A percentile compares a stretch with the other conserved stretches of the same genome.
phyloP scores from a whole-genome alignment of 2,329 filamentous ascomycete genomes.

The Scytalidium lignicola region DNA sequence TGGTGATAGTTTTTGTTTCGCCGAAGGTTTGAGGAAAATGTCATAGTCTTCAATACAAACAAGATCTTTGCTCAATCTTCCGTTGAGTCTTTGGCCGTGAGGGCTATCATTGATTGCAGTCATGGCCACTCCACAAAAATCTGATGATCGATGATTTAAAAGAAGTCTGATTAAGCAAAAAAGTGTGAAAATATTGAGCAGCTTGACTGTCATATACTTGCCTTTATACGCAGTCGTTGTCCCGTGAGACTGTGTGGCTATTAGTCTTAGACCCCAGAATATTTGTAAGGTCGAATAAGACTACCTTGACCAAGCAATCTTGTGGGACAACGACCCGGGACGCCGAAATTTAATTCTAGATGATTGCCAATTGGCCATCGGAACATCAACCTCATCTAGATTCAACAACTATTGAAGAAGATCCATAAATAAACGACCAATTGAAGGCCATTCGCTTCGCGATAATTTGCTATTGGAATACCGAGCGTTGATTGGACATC shows the following conservation, averaged over 20 bases:
- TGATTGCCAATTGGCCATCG: too few relatives aligned
- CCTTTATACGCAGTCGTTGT: too few relatives aligned
- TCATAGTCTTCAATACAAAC: conserved; percentile 8
- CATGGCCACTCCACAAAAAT: neutral
- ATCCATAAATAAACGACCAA: too few relatives aligned
- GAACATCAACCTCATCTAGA: too few relatives aligned
- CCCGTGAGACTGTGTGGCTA: too few relatives aligned
- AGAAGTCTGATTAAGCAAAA: neutral
- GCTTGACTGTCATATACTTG: neutral
- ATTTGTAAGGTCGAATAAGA: too few relatives aligned
- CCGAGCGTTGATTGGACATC: conserved; percentile 9
- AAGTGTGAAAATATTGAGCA: neutral
- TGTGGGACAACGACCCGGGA: too few relatives aligned
- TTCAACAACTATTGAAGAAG: too few relatives aligned
- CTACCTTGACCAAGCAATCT: too few relatives aligned
- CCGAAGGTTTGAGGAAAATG: conserved; percentile 1
- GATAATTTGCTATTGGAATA: conserved; percentile 1
- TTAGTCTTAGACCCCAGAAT: too few relatives aligned
- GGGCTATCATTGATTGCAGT: neutral
- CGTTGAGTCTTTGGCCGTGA: neutral
- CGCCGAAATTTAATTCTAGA: too few relatives aligned
- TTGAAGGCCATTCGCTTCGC: too few relatives aligned
- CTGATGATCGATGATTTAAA: neutral
- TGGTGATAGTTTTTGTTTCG: conserved; percentile 9
- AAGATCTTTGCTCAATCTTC: conserved; percentile 3